These are phyloP conservation scores for Chenopodium quinoa DNA, from an alignment of 148 eudicot genomes.

Conservation along the genomic window DNA sequence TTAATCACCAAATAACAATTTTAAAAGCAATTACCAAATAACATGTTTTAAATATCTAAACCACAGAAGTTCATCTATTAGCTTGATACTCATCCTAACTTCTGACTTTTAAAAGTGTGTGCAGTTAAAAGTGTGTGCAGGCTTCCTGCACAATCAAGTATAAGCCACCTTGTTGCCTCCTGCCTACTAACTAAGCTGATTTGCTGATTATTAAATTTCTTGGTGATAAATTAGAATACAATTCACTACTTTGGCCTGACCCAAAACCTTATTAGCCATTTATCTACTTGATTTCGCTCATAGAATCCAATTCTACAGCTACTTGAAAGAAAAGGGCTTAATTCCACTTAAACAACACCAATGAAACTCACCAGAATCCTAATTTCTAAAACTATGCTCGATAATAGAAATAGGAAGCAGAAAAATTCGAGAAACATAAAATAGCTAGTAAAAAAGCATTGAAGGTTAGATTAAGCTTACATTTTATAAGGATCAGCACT, in stretches of 20 bases:
- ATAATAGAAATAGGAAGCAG: background rate
- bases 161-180: background rate
- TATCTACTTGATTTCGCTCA: background rate
- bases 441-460: background rate
- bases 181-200: background rate
- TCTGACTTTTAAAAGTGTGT: background rate
- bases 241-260: background rate
- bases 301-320: background rate
- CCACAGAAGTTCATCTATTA: background rate
- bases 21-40: background rate
- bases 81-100: background rate
- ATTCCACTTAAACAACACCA: background rate
- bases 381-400: background rate
- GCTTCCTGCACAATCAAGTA: background rate
- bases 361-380: background rate
- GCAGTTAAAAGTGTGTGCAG: background rate
- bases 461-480: no score
- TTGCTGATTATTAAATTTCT: background rate
- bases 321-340: background rate
- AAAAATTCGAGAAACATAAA: background rate
- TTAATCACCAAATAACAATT: no score
- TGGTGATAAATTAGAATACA: background rate
- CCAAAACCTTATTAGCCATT: background rate
- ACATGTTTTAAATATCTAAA: background rate
- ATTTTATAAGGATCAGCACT: no score